These are phyloP conservation scores for Cryptococcus sp. DNA, from an alignment of 1,284 basidiomycete species.

Conservation along the genomic window DNA sequence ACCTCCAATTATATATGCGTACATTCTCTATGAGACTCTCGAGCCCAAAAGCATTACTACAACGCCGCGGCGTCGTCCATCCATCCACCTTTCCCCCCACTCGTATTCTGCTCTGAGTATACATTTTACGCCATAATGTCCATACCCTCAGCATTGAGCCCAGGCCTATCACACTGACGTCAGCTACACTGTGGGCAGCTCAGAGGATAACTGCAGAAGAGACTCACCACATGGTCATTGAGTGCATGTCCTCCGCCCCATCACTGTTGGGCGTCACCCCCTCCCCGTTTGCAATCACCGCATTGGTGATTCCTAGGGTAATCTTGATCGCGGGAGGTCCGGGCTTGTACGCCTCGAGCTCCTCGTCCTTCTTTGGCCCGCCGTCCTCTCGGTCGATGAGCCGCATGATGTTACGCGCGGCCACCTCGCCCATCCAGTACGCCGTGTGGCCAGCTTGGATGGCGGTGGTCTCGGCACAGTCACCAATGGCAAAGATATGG, in stretches of 20 bases:
- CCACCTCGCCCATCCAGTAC: slow-evolving; percentile 56
- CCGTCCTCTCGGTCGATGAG: slow-evolving; percentile 34
- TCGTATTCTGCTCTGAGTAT: neutral
- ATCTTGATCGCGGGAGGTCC: slow-evolving; percentile 65
- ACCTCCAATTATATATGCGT: no score
- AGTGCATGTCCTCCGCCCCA: slow-evolving; percentile 55
- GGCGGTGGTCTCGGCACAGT: slow-evolving; percentile 50
- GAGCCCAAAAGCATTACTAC: no score
- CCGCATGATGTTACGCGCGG: slow-evolving; percentile 49
- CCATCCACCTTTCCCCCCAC: no score
- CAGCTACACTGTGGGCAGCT: neutral
- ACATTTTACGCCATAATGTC: slow-evolving; percentile 13
- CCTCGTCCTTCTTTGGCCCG: slow-evolving; percentile 21
- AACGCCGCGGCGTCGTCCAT: no score
- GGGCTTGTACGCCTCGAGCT: slow-evolving; percentile 59
- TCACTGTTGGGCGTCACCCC: slow-evolving; percentile 54
- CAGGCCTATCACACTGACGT: slow-evolving; percentile 5
- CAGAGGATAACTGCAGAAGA: neutral
- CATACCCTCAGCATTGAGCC: slow-evolving; percentile 13
- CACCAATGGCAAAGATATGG: slow-evolving; percentile 52
- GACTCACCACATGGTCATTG: slow-evolving; percentile 53
- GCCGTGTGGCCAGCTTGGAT: slow-evolving; percentile 66
- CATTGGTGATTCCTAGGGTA: slow-evolving; percentile 59
- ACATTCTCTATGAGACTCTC: no score
- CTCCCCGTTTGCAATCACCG: slow-evolving; percentile 54